Evolutionary conservation across 106 monocot species (phyloP), one percentile per base, ranked within the genome.

Genomic region (Dendrobium chrysotoxum): DNA sequence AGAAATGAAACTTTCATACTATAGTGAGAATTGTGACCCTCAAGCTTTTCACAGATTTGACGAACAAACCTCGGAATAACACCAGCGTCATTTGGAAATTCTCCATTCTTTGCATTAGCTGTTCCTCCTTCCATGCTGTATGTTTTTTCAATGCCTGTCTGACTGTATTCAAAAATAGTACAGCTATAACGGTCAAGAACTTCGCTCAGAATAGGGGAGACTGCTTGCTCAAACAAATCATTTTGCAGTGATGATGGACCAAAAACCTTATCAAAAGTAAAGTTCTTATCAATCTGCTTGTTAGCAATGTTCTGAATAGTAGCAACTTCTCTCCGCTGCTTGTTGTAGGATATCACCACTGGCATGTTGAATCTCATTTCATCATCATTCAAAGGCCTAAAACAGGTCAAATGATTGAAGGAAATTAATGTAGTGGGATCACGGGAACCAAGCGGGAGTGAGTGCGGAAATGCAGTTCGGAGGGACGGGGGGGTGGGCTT

Each of bases 1-100:
- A 87, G 81, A 84, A 90, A 90, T 38, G 88, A 82, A 57, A 90
- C 90, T 79, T 90, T 90, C 90, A 90, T 88, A 54, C 77, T 88
- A 71, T 90, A 90, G 42, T 90, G 88, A 12, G 90, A 85, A 61
- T 81, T 81, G 44, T 86, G 90, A 13, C 81, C 83, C 53, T 90
- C 90, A 44, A 88, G 86, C 53, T 79, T 88, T 38, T 90, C 88
- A 82, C 88, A 90, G 58, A 90, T 88, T 72, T 88, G 87, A 38
- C 86, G 77, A 67, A 90, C 88, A 4, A 85, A 44, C 83, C 90
- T 85, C 44, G 90, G 90, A 39, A 90, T 90, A 28, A 90, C 88
- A 82, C 90, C 90, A 77, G 86, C 90, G 80, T 90, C 90, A 76
- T 50, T 83, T 65, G 85, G 90, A 70, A 87, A 85, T 17, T 90